Evolutionary conservation across 2,329 filamentous ascomycete genomes (phyloP), one percentile per base, ranked within the genome.

Genomic region (Trichophyton simii): DNA sequence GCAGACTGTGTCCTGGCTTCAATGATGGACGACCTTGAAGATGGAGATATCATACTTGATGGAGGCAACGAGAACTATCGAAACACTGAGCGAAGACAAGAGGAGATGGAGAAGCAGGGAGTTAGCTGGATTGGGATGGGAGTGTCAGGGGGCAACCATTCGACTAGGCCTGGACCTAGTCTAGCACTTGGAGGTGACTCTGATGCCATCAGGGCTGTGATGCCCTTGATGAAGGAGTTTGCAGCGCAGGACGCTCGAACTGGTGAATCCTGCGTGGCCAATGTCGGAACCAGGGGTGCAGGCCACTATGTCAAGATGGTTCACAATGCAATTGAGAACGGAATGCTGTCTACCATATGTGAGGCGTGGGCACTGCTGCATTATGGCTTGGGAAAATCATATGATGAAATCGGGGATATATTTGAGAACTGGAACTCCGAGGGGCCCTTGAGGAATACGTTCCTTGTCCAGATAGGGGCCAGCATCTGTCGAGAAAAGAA

Each of bases 261-360:
- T 3, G 83, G 82, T 0, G 79, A 76, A 9, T 79, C 84, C 0
- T 88, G 85, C 66, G 83, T 86, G 0, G 80, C 75, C 0, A 76
- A 79, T 28, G 78, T 86, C 55, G 86, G 86, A 0, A 80, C 81
- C 1, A 82, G 82, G 0, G 85, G 86, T 1, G 79, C 82, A 1
- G 86, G 86, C 0, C 86, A 89, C 70, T 89, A 85, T 67, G 84
- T 88, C 46, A 89, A 89, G 75, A 89, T 88, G 85, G 79, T 88
- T 3, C 86, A 89, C 69, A 88, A 89, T 65, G 86, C 85, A 0
- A 88, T 89, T 63, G 86, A 89, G 68, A 84, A 87, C 63, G 86
- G 84, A 1, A 87, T 89, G 82, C 81, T 89, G 75, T 82, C 73
- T 60, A 77, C 80, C 0, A 77, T 87, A 4, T 81, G 80, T 13